A percentile compares a stretch with the other conserved stretches of the same genome.
These are phyloP conservation scores for Candida ipomoeae DNA, from an alignment of 805 yeast species.

Conservation along the genomic window DNA sequence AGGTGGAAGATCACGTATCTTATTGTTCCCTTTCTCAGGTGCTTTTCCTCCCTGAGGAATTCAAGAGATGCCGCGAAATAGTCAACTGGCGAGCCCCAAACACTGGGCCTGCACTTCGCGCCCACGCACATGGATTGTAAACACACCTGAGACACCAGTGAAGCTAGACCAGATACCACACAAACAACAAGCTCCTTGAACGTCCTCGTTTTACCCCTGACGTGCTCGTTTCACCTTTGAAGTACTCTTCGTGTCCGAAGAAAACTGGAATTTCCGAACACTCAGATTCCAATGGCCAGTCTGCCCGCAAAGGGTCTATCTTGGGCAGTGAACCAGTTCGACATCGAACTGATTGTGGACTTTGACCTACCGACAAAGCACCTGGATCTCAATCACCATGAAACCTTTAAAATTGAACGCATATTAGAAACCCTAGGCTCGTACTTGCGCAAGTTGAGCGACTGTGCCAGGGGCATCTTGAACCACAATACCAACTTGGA, in stretches of 20 bases:
- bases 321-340: constrained; percentile 4
- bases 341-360: constrained; percentile 3
- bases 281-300: background rate
- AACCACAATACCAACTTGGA: background rate
- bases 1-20: no score
- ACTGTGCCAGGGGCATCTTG: background rate
- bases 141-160: constrained; percentile 1
- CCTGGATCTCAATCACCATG: constrained; percentile 11
- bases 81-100: background rate
- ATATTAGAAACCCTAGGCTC: constrained; percentile 1
- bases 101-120: background rate
- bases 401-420: constrained; percentile 20
- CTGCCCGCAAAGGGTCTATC: constrained; percentile 3
- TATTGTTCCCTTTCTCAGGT: background rate
- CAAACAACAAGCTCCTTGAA: background rate
- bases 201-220: background rate
- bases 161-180: background rate
- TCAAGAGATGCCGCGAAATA: background rate
- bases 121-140: constrained; percentile 4
- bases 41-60: background rate
- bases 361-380: background rate
- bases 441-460: background rate
- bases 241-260: background rate
- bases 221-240: background rate
- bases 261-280: background rate